Base-by-base conservation (phyloP, 2,329 filamentous ascomycete genomes). In the Aphanocladium album region DNA sequence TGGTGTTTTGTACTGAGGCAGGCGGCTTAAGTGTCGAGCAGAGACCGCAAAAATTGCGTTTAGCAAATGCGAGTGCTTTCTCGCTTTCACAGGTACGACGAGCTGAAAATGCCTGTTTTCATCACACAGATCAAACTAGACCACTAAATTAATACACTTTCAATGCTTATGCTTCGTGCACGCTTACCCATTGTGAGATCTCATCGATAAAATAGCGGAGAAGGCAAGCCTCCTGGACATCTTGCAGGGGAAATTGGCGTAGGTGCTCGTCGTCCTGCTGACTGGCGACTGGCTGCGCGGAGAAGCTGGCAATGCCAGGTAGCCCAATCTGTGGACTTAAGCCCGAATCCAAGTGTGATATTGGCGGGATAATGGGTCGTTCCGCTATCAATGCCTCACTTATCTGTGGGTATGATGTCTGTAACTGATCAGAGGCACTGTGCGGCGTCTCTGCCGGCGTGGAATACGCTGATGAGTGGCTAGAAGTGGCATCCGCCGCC, bases 31-130 rank as follows among this genome's bases (percentile, higher is more conserved):
- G 60, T 76, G 74, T 5, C 74, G 73, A 0, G 74, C 73, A 5
- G 74, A 73, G 0, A 77, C 70, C 1, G 74, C 74, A 54, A 76
- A 76, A n/a, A 76, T 72, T 35, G 74, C 72, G 51, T 76, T 70
- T n/a, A 76, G 70, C 0, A 77, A 65, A 6, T 74, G 74, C 8
- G 74, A 67, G 19, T 77, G 73, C 2, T 70, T 66, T 12, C 71
- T 68, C 2, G 74, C 74, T 12, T 69, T 66, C 19, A 71, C 55
- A 0, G 73, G 73, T 1, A 77, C 74, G 1, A 74, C 69, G 8
- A 77, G 65, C 39, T 77, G 74, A 39, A 77, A 77, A 46, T 77
- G 74, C 5, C 74, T 64, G 39, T 72, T 67, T 17, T 74, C 72
- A n/a, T 77, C 74, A 19, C 74, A 76, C 1, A 77, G 67, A 33